A percentile compares a stretch with the other conserved stretches of the same genome.
These are phyloP conservation scores for Acanthochlamys bracteata DNA, from an alignment of 106 monocot species.

Conservation along the genomic window DNA sequence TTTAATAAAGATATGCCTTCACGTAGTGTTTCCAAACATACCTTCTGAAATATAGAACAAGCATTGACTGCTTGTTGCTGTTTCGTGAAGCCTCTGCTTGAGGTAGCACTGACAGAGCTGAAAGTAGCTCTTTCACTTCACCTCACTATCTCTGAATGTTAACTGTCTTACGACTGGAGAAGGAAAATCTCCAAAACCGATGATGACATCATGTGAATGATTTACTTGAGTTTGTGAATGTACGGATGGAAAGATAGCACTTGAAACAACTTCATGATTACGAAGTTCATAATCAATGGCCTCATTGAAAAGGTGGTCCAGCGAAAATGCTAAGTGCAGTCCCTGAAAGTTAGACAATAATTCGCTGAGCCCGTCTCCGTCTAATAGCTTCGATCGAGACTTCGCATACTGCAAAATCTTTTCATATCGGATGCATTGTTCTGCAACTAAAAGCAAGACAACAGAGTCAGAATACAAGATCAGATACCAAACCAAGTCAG, in stretches of 20 bases:
- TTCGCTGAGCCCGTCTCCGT: slow-evolving; percentile 23
- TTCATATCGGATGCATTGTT: slow-evolving; percentile 48
- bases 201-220: not conserved
- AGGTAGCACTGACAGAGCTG: slow-evolving; percentile 41
- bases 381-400: slow-evolving; percentile 28
- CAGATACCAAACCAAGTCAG: slow-evolving; percentile 52
- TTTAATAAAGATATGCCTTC: not conserved
- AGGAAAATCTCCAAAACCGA: not conserved
- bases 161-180: slow-evolving; percentile 1
- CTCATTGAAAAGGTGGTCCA: not conserved
- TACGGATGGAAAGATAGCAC: slow-evolving; percentile 18
- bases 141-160: slow-evolving; percentile 32
- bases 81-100: slow-evolving; percentile 16
- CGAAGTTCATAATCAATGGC: slow-evolving; percentile 16
- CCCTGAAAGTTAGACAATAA: slow-evolving; percentile 37
- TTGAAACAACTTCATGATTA: slow-evolving; percentile 21
- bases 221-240: slow-evolving; percentile 11
- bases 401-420: slow-evolving; percentile 50
- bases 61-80: slow-evolving; percentile 37
- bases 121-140: slow-evolving; percentile 49
- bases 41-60: slow-evolving; percentile 87
- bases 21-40: not conserved
- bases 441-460: slow-evolving; percentile 56
- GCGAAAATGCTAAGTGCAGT: slow-evolving; percentile 18
- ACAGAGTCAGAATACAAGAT: slow-evolving; percentile 28